Evolutionary conservation across 1,139 yeast species (phyloP), one percentile per base, ranked within the genome.

Genomic region (Saccharomyces hybrid): DNA sequence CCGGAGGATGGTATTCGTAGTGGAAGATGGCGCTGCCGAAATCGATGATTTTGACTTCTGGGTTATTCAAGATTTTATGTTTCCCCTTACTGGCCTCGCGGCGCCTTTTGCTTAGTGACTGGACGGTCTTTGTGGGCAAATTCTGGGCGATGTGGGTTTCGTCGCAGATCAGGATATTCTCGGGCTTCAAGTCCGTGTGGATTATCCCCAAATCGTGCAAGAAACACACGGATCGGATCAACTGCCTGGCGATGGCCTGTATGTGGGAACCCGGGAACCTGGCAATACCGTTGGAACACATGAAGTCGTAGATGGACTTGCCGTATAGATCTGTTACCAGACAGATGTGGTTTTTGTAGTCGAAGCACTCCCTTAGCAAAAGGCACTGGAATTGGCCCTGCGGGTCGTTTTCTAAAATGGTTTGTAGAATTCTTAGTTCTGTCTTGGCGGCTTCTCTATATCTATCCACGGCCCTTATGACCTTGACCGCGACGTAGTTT

Each of bases 141-240:
- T 64, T 64, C 41, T 61, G 63, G 51, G 69, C 69, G 5, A 64
- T 61, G 51, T 62, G 68, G 12, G 77, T 53, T 75, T 84, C 86
- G 62, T 85, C 86, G 55, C 85, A 82, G 41, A 95, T 75, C 47
- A 95, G 72, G 50, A 93, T 88, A 69, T 95, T 95, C 70, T 95
- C 99, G 0, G 99, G 99, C 63, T 86, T 86, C 52, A 86, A 73
- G 68, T 95, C 99, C 0, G 99, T 95, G 71, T 95, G 99, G 53
- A 95, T 89, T 55, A 95, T 77, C 56, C 86, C 88, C 65, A 93
- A 75, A 66, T 88, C 96, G 70, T 93, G 99, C 56, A 95, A 75
- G 66, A 87, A 93, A 1, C 95, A 87, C 42, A 93, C 96, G 1
- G 95, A 85, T 58, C 91, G 77, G 32, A 95, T 78, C 56, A 95